Conservation (phyloP, 2,329 filamentous ascomycete species). For the Nemania diffusa region DNA sequence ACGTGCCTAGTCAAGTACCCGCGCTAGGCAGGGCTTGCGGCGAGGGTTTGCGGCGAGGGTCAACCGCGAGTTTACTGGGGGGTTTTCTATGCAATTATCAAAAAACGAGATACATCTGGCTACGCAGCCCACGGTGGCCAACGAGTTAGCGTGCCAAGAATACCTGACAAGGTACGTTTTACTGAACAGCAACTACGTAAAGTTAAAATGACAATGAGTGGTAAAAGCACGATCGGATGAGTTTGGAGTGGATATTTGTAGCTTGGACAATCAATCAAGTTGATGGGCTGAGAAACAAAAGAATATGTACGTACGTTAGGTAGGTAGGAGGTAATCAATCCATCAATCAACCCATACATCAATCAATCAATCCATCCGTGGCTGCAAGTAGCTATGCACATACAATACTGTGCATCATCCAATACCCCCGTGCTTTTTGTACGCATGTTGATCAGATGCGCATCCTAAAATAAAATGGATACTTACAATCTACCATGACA, state of each 20-base stretch:
- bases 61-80: no score
- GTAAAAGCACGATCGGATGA: background rate
- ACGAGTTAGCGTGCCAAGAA: no score
- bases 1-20: no score
- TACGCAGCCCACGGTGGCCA: no score
- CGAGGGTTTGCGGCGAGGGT: no score
- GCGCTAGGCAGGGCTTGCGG: no score
- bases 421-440: conserved; percentile 9
- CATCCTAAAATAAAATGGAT: background rate
- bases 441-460: conserved; percentile 5
- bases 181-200: no score
- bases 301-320: background rate
- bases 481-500: background rate
- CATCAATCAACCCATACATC: background rate
- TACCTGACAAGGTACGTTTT: no score
- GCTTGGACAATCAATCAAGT: conserved; percentile 13
- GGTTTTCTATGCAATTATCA: no score
- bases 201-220: conserved; percentile 4
- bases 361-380: background rate
- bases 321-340: background rate
- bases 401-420: background rate
- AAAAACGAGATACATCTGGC: no score
- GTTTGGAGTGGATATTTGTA: conserved; percentile 28
- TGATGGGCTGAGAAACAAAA: conserved; percentile 24
- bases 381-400: conserved; percentile 7